Evolutionary conservation across 805 yeast genomes (phyloP).

Genomic region (Cyberlindnera misumaiensis): DNA sequence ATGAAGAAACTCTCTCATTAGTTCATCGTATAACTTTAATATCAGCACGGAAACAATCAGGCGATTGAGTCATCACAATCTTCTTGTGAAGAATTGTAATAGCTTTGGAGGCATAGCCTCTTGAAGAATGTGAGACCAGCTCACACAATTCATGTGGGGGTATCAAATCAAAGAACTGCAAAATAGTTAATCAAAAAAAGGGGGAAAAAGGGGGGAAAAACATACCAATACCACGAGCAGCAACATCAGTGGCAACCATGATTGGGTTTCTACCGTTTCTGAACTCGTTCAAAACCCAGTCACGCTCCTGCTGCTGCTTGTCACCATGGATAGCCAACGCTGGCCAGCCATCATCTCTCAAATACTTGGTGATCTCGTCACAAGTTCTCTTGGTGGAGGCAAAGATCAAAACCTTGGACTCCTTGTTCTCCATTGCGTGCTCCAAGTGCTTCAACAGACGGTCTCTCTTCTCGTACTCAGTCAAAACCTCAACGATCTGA

Average conservation of each 20-base stretch:
- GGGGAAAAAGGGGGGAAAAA: conserved; percentile 2
- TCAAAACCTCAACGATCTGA: conserved; percentile 85
- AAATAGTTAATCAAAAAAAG: conserved; percentile 14
- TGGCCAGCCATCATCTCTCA: conserved; percentile 97
- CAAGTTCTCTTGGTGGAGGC: conserved; percentile 98
- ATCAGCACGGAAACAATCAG: conserved; percentile 5
- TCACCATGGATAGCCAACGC: conserved; percentile 99
- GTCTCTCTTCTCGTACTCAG: conserved; percentile 93
- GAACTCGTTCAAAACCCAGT: conserved; percentile 95
- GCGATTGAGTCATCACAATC: conserved; percentile 1
- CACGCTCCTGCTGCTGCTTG: conserved; percentile 95
- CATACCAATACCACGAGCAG: conserved; percentile 99
- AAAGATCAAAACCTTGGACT: conserved; percentile 78
- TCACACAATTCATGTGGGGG: conserved; percentile 1
- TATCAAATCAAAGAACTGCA: conserved; percentile 18
- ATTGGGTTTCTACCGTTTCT: conserved; percentile 88
- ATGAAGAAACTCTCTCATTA: not conserved
- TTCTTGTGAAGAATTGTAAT: not conserved
- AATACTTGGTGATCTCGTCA: conserved; percentile 86
- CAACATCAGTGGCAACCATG: conserved; percentile 99
- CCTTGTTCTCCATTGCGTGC: conserved; percentile 61
- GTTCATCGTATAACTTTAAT: conserved; percentile 3
- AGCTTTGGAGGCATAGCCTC: conserved; percentile 1
- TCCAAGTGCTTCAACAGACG: conserved; percentile 78
- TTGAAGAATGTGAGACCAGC: not conserved